Base-by-base conservation (phyloP, 78 protist genomes). In the Anaeramoeba flamelloides region DNA sequence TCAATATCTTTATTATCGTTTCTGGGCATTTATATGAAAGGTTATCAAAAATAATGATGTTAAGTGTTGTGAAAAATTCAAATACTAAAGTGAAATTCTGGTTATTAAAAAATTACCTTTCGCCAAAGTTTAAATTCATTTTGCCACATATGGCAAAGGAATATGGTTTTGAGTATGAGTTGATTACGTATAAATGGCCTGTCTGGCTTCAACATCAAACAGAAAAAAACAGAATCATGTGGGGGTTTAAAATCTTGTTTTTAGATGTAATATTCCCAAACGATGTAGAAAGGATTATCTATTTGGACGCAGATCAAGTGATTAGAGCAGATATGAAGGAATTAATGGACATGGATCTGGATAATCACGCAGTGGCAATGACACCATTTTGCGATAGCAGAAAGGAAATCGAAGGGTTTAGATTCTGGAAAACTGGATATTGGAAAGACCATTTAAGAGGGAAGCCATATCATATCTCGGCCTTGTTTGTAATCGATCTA, bases 211-310 rank as follows among this genome's bases (percentile, higher is more conserved):
- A 79, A 69, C 64, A 75, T 79, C 99, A 94, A 86, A 84, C 94
- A 12, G 91, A 90, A 76, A 95, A 94, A 85, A 91, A 89, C 82
- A 87, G 99, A 34, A 83, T 92, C 76, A 95, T 97, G 79, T 97
- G 99, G 99, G 97, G 87, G 39, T 92, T n/a, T n/a, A 95, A 97
- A 90, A 89, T 97, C 39, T 86, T 97, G 17, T 95, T 97, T 85
- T 82, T 95, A n/a, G 99, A 97, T 82, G 99, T 97, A 76, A 82
- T 97, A 33, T 97, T 97, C 84, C 99, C 99, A 26, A 22, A 31
- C 38, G 12, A 39, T 37, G 90, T 92, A 31, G 36, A 89, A 40
- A 75, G 86, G 80, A 78, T 95, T 40, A 89, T 97, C 41, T 95
- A 89, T 77, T 89, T 95, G 3, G 98, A 95, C 83, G 92, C 98